Evolutionary conservation across 225 moss, liverwort and hornwort genomes (phyloP).

Genomic region (Climacium dendroides): DNA sequence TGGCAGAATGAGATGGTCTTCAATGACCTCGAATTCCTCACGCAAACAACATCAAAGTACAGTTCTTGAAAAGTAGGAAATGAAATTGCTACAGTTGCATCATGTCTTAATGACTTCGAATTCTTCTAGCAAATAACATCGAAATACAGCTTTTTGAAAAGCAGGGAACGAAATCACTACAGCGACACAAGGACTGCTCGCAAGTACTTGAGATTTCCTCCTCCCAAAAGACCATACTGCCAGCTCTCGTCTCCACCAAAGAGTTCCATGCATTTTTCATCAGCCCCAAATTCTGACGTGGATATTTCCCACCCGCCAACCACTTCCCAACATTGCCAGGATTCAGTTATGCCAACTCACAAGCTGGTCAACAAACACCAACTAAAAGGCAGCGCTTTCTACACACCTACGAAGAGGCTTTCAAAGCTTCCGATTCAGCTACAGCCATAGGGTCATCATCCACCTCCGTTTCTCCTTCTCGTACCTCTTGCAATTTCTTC

Average conservation of each 20-base stretch:
- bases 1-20: not conserved
- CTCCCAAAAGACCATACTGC: not conserved
- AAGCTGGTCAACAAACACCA: not conserved
- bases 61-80: not conserved
- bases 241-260: not conserved
- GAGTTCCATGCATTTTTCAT: not conserved
- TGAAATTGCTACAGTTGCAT: not conserved
- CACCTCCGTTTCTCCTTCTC: constrained; percentile 53
- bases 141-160: not conserved
- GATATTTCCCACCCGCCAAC: not conserved
- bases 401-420: not conserved
- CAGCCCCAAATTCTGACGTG: not conserved
- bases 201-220: not conserved
- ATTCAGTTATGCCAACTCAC: not conserved
- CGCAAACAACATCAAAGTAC: not conserved
- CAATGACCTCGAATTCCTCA: not conserved
- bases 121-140: not conserved
- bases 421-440: constrained; percentile 66
- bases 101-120: not conserved
- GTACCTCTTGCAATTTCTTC: constrained; percentile 31
- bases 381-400: not conserved
- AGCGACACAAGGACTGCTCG: not conserved
- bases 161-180: not conserved
- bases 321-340: not conserved
- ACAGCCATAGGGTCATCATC: constrained; percentile 70